These are phyloP conservation scores for Voacanga thouarsii DNA, from an alignment of 257 asterid genomes.

Conservation along the genomic window DNA sequence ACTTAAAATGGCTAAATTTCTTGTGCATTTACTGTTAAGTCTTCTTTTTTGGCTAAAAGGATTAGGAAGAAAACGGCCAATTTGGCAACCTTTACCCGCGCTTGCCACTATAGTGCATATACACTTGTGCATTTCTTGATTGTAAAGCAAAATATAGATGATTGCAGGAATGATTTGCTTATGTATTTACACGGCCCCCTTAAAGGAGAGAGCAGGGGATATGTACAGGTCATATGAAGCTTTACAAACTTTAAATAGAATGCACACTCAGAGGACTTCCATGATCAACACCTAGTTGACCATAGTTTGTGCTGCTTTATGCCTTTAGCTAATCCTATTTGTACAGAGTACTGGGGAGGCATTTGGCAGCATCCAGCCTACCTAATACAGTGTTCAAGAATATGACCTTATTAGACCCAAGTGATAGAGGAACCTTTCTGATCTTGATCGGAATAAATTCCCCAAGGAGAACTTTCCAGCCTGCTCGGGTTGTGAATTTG, in stretches of 20 bases:
- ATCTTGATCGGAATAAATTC: constrained; percentile 37
- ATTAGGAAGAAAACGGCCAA: background rate
- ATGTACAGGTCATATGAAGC: constrained; percentile 19
- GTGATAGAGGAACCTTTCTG: constrained; percentile 40
- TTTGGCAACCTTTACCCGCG: background rate
- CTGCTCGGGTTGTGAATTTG: constrained; percentile 25
- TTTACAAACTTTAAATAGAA: constrained; percentile 15
- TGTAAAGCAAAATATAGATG: background rate
- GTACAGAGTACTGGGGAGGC: constrained; percentile 16
- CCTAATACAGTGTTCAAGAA: constrained; percentile 17
- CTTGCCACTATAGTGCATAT: background rate
- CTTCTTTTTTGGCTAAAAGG: background rate
- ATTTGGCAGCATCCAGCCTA: background rate
- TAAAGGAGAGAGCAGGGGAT: background rate
- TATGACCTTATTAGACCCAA: constrained; percentile 39
- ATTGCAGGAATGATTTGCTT: background rate
- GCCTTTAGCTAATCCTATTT: constrained; percentile 14
- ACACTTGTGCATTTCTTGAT: background rate
- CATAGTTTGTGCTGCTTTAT: background rate
- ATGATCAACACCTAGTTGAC: constrained; percentile 26
- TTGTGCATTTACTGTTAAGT: background rate
- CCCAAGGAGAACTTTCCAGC: constrained; percentile 36
- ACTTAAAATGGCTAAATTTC: no score
- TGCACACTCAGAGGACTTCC: constrained; percentile 5
- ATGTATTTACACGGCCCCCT: constrained; percentile 27